Percentiles rank a stretch among this genome's conserved stretches.
These are phyloP conservation scores for Fusarium avenaceum DNA, from an alignment of 2,329 filamentous ascomycete genomes.

Conservation along the genomic window DNA sequence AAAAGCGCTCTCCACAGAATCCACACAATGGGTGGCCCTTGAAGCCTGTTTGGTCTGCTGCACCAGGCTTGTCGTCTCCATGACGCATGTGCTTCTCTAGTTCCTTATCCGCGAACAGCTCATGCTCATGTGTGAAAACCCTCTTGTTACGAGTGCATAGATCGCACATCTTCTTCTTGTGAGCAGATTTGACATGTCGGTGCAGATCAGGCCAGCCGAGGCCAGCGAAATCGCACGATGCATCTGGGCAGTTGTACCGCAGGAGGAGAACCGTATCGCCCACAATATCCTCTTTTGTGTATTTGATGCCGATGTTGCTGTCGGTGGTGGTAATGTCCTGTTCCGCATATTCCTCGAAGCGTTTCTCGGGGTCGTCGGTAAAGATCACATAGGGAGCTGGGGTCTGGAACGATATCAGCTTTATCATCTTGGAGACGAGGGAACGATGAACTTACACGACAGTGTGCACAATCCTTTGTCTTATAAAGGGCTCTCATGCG, in stretches of 20 bases:
- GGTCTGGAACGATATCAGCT: slow-evolving; percentile 62
- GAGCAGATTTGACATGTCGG: slow-evolving; percentile 83
- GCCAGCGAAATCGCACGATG: slow-evolving; percentile 83
- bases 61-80: slow-evolving; percentile 91
- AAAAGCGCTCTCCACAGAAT: slow-evolving; percentile 93
- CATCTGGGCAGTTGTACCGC: slow-evolving; percentile 94
- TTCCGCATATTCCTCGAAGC: slow-evolving; percentile 84
- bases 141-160: slow-evolving; percentile 95
- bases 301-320: slow-evolving; percentile 90
- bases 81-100: slow-evolving; percentile 89
- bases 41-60: slow-evolving; percentile 93
- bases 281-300: slow-evolving; percentile 88
- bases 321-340: slow-evolving; percentile 83
- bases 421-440: not conserved
- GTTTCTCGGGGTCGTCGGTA: slow-evolving; percentile 85
- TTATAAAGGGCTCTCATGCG: slow-evolving; percentile 95
- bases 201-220: slow-evolving; percentile 71
- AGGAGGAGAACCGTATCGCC: slow-evolving; percentile 90
- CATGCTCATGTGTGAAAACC: slow-evolving; percentile 97
- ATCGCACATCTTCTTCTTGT: slow-evolving; percentile 92
- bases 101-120: slow-evolving; percentile 85
- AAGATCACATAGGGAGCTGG: slow-evolving; percentile 88
- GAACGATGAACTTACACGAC: slow-evolving; percentile 72
- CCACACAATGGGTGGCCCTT: slow-evolving; percentile 94
- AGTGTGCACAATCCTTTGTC: slow-evolving; percentile 96